Evolutionary conservation across 78 protist species (phyloP).

Genomic region (Dictyostelium firmibasis): DNA sequence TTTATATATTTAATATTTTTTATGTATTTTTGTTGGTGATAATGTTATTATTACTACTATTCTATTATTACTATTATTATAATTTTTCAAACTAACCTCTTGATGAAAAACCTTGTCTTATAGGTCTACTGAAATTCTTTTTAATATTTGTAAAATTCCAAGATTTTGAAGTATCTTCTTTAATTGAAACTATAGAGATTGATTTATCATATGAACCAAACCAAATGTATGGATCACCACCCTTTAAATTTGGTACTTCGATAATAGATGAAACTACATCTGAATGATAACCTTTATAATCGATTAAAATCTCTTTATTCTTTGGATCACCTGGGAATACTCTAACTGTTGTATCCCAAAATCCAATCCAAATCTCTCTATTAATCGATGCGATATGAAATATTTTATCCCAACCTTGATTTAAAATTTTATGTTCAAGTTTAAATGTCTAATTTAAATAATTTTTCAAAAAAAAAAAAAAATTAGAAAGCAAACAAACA

Average conservation of each 20-base stretch:
- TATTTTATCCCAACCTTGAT: conserved; percentile 65
- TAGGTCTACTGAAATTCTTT: neutral
- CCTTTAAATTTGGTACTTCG: conserved; percentile 64
- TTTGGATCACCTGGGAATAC: conserved; percentile 40
- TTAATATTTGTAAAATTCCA: conserved; percentile 24
- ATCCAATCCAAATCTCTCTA: conserved; percentile 19
- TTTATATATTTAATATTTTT: too few species aligned
- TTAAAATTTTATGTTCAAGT: conserved; percentile 25
- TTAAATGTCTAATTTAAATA: conserved; percentile 4
- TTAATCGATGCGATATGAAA: conserved; percentile 16
- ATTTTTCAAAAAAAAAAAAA: neutral
- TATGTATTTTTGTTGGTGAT: too few species aligned
- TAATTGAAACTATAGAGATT: neutral
- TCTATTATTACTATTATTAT: neutral
- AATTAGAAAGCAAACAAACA: neutral
- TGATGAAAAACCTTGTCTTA: conserved; percentile 41
- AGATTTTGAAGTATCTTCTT: neutral
- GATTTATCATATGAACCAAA: conserved; percentile 54
- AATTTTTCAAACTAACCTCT: conserved; percentile 9
- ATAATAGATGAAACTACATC: conserved; percentile 49
- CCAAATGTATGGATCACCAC: conserved; percentile 60
- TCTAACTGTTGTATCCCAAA: conserved; percentile 64
- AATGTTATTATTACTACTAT: too few species aligned
- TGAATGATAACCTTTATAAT: conserved; percentile 27
- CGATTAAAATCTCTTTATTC: conserved; percentile 21